Evolutionary conservation across 805 yeast species (phyloP).

Genomic region (Sugiyamaella floridensis): DNA sequence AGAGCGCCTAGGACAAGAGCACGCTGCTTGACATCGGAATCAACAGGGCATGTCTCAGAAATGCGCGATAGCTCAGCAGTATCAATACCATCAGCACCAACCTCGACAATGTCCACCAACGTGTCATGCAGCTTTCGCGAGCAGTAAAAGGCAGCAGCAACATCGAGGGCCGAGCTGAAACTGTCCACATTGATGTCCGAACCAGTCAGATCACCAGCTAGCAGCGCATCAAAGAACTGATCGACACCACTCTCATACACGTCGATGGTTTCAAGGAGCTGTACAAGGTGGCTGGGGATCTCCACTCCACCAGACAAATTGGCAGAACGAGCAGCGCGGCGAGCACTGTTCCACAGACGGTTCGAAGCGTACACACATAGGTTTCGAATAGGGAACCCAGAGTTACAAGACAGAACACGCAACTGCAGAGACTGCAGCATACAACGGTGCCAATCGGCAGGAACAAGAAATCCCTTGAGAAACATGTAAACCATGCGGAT

Average conservation of each 20-base stretch:
- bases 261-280: background rate
- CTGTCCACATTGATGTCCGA: background rate
- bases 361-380: constrained; percentile 10
- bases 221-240: background rate
- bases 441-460: constrained; percentile 22
- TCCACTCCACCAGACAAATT: background rate
- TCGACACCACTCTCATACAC: background rate
- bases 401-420: constrained; percentile 21
- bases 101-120: background rate
- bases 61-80: background rate
- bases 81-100: background rate
- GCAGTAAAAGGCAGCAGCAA: background rate
- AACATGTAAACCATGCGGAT: constrained; percentile 25
- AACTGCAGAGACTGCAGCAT: constrained; percentile 29
- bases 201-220: background rate
- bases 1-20: background rate
- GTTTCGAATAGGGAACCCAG: constrained; percentile 12
- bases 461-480: constrained; percentile 21
- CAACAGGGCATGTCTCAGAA: background rate
- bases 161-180: background rate
- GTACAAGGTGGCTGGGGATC: constrained; percentile 2
- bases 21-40: background rate
- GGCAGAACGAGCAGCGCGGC: constrained; percentile 2
- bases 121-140: constrained; percentile 3
- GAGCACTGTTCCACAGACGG: constrained; percentile 25